Evolutionary conservation across 306 rosid species (phyloP), one percentile per base, ranked within the genome.

Genomic region (Datisca glomerata): DNA sequence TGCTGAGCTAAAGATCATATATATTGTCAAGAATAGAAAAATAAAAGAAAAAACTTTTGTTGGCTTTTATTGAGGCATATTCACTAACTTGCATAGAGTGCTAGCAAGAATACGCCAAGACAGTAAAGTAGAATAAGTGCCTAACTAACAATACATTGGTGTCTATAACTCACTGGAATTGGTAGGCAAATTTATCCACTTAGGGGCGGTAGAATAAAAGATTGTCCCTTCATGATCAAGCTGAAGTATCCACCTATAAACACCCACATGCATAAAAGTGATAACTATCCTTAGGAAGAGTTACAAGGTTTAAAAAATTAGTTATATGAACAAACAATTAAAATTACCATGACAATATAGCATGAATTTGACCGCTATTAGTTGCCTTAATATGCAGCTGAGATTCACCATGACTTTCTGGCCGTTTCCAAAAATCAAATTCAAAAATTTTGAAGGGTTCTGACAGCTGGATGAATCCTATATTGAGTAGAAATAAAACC

Each of bases 341-440:
- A 36, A 53, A 55, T 63, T 83, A 87, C 97, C 97, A 87, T 57
- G 93, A 83, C 42, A 87, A 59, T 37, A 87, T 59, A 44, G 89
- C 93, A 49, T 87, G 82, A 50, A 79, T 71, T 72, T 56, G 77
- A 18, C 94, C 97, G 55, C 72, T 70, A 32, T 31, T 55, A 43
- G 76, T 76, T 23, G 93, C 80, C 66, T 79, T 74, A 45, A 79
- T 28, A 52, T 37, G 23, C 60, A 87, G 43, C 51, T 72, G 75
- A 45, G 55, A 67, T 63, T 83, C 75, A 15, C 77, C 73, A 51
- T 25, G 61, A 76, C 94, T 79, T 55, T 82, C 85, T 70, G 97
- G 97, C 70, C 97, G 82, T 83, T 76, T 83, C 80, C 75, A 79
- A 79, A 87, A 87, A 67, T 87, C 89, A 79, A 87, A 83, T 74